phyloP scores from a whole-genome alignment of 768 basidiomycete species.

The Suillus luteus region DNA sequence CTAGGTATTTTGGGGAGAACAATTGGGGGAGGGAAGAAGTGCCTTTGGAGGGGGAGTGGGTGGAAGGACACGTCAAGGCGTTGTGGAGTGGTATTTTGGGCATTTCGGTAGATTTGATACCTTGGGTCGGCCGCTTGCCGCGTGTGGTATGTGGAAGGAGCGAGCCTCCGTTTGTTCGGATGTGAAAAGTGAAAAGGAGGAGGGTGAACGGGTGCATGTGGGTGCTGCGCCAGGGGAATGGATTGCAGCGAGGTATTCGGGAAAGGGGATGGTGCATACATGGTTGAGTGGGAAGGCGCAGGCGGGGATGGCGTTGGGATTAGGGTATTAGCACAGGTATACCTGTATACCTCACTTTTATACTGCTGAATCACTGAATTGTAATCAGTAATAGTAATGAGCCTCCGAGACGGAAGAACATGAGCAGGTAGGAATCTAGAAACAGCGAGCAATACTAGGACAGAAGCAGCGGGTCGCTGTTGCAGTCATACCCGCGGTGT shows the following conservation, averaged over 20 bases:
- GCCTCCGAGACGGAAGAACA: too few species aligned
- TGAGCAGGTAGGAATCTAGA: too few species aligned
- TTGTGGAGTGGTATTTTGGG: too few species aligned
- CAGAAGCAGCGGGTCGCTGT: too few species aligned
- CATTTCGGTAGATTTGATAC: too few species aligned
- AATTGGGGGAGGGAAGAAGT: conserved; percentile 43
- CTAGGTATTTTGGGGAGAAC: conserved; percentile 50
- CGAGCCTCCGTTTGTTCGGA: conserved; percentile 14
- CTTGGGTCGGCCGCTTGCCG: too few species aligned
- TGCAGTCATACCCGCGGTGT: too few species aligned
- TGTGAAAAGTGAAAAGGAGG: background rate
- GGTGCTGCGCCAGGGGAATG: conserved; percentile 46
- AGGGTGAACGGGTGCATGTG: background rate
- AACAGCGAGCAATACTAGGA: too few species aligned
- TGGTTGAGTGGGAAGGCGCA: conserved; percentile 66
- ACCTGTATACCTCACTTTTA: too few species aligned
- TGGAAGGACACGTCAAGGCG: conserved; percentile 41
- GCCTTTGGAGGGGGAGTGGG: conserved; percentile 34
- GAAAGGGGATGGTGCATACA: conserved; percentile 75
- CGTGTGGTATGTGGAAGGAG: conserved; percentile 20
- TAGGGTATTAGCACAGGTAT: too few species aligned
- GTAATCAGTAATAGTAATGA: too few species aligned
- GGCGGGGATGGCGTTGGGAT: conserved; percentile 57
- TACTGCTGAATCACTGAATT: too few species aligned
- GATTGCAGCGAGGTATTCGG: conserved; percentile 42